These are phyloP conservation scores for Cercospora nicotianae DNA, from an alignment of 2,329 filamentous ascomycete genomes.

Conservation along the genomic window DNA sequence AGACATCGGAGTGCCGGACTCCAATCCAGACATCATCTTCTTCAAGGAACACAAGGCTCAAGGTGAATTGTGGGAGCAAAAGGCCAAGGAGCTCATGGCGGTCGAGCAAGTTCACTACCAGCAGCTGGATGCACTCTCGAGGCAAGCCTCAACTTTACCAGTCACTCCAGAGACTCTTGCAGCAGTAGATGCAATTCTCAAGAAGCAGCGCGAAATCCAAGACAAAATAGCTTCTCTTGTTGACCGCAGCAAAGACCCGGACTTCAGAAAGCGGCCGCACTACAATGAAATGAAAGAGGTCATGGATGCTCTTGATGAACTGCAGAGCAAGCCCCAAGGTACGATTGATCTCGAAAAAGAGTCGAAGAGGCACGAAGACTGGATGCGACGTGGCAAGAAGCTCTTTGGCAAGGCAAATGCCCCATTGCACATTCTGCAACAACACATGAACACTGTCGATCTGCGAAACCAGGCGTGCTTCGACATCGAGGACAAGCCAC, in stretches of 20 bases:
- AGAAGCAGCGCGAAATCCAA: slow-evolving; percentile 93
- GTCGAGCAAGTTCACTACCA: slow-evolving; percentile 91
- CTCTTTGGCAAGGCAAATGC: slow-evolving; percentile 97
- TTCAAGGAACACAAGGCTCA: slow-evolving; percentile 73
- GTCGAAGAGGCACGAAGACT: slow-evolving; percentile 93
- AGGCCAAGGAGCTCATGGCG: slow-evolving; percentile 88
- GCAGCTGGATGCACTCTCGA: slow-evolving; percentile 86
- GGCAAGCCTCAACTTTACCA: slow-evolving; percentile 76
- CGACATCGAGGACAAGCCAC: slow-evolving; percentile 82
- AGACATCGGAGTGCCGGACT: slow-evolving; percentile 73
- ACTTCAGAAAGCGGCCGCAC: slow-evolving; percentile 76
- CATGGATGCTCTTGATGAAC: slow-evolving; percentile 79
- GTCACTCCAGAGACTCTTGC: slow-evolving; percentile 79
- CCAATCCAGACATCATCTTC: slow-evolving; percentile 75
- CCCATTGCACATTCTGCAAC: slow-evolving; percentile 89
- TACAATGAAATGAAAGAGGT: slow-evolving; percentile 90
- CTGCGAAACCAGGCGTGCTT: slow-evolving; percentile 90
- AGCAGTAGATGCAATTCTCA: slow-evolving; percentile 84
- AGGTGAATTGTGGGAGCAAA: slow-evolving; percentile 86
- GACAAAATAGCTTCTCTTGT: slow-evolving; percentile 81
- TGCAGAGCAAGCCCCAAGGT: slow-evolving; percentile 89
- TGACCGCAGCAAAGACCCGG: slow-evolving; percentile 70
- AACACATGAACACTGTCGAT: slow-evolving; percentile 89
- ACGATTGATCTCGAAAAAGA: slow-evolving; percentile 93
- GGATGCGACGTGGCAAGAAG: slow-evolving; percentile 98